These are phyloP conservation scores for Aspergillus carbonarius DNA, from an alignment of 2,329 filamentous ascomycete genomes.

Conservation along the genomic window DNA sequence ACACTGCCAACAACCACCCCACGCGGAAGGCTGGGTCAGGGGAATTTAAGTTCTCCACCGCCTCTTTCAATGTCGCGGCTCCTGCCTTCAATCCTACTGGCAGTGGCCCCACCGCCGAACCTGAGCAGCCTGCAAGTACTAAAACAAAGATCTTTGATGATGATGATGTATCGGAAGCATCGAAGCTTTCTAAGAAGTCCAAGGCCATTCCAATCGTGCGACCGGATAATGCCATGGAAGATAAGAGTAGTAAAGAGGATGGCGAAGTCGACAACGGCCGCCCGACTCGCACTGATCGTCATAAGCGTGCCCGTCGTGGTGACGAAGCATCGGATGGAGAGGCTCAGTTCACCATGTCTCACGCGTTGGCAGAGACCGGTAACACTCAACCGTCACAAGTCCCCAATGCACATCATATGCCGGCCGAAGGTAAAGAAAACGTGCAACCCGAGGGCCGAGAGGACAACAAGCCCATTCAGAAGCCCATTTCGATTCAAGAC, in stretches of 20 bases:
- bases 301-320: conserved; percentile 71
- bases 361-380: conserved; percentile 33
- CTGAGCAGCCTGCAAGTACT: conserved; percentile 20
- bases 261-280: conserved; percentile 62
- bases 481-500: conserved; percentile 45
- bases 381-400: conserved; percentile 29
- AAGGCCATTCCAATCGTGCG: conserved; percentile 81
- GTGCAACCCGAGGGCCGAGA: conserved; percentile 42
- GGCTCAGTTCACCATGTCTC: conserved; percentile 66
- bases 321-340: conserved; percentile 70
- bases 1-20: conserved; percentile 14
- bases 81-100: conserved; percentile 68
- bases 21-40: conserved; percentile 22
- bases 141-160: conserved; percentile 63
- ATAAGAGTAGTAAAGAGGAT: conserved; percentile 36
- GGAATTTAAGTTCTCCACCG: conserved; percentile 65
- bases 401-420: conserved; percentile 24
- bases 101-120: conserved; percentile 27
- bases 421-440: conserved; percentile 40
- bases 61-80: conserved; percentile 72
- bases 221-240: conserved; percentile 56
- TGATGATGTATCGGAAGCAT: conserved; percentile 62
- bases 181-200: conserved; percentile 67
- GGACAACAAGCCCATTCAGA: conserved; percentile 25
- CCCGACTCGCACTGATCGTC: conserved; percentile 63